Percentiles rank a stretch among this genome's conserved stretches.
Evolutionary conservation across 2,329 filamentous ascomycete species (phyloP).

Genomic region (Aspergillus carbonarius): DNA sequence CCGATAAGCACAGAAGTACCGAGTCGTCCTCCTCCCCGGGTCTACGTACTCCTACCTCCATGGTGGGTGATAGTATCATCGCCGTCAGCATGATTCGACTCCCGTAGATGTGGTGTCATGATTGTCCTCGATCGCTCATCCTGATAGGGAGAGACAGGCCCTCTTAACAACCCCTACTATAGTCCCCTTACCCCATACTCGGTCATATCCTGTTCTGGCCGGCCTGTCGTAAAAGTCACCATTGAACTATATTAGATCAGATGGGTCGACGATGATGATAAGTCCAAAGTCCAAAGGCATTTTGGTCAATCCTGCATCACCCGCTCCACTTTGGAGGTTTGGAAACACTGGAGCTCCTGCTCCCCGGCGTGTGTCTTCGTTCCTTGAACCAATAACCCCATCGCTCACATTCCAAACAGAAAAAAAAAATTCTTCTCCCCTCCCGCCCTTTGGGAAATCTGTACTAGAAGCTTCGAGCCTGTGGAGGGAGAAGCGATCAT

Average conservation of each 20-base stretch:
- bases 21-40: neutral
- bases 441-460: neutral
- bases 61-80: no score
- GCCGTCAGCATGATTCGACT: neutral
- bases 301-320: conserved; percentile 17
- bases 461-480: neutral
- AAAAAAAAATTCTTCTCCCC: neutral
- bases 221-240: neutral
- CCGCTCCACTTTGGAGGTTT: conserved; percentile 15
- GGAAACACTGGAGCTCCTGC: conserved; percentile 9
- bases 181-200: conserved; percentile 4
- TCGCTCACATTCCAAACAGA: conserved; percentile 3
- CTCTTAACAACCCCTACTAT: conserved; percentile 1
- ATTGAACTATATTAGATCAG: conserved; percentile 15
- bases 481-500: neutral
- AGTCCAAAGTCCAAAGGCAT: conserved; percentile 20
- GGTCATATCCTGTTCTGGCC: neutral
- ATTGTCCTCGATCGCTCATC: neutral
- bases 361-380: neutral
- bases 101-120: neutral
- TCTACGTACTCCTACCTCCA: no score
- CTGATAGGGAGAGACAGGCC: neutral
- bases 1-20: conserved; percentile 21
- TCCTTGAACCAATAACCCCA: conserved; percentile 1
- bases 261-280: conserved; percentile 9